A percentile compares a stretch with the other conserved stretches of the same genome.
These are phyloP conservation scores for Tetracladium marchalianum DNA, from an alignment of 495 filamentous ascomycete species.

Conservation along the genomic window DNA sequence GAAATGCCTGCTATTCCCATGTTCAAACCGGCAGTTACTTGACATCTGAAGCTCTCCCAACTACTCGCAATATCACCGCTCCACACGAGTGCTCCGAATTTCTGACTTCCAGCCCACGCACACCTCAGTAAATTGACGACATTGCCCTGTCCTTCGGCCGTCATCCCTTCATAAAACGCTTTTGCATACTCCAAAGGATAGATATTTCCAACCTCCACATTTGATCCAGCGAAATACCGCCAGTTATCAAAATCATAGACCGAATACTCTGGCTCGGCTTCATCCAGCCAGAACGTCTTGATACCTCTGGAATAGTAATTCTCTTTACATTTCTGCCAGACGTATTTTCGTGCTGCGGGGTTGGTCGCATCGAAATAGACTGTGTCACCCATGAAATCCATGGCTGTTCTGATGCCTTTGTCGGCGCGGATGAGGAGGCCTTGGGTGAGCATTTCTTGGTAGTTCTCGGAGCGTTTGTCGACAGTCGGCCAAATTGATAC, in stretches of 20 bases:
- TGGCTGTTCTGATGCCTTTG: constrained; percentile 38
- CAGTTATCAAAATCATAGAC: constrained; percentile 52
- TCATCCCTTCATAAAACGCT: constrained; percentile 47
- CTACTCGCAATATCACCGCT: constrained; percentile 48
- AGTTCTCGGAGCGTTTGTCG: constrained; percentile 41
- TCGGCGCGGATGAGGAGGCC: constrained; percentile 44
- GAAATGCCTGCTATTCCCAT: constrained; percentile 48
- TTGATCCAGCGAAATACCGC: constrained; percentile 43
- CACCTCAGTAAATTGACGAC: constrained; percentile 49
- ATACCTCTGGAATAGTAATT: constrained; percentile 51
- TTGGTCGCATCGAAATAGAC: constrained; percentile 49
- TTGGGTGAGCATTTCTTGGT: constrained; percentile 41
- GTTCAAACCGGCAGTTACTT: constrained; percentile 46
- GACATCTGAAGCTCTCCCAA: constrained; percentile 42
- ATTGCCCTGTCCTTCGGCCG: constrained; percentile 32
- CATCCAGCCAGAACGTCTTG: constrained; percentile 50
- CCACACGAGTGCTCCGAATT: constrained; percentile 51
- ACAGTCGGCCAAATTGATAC: constrained; percentile 53
- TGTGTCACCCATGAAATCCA: constrained; percentile 43
- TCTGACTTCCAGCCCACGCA: constrained; percentile 50
- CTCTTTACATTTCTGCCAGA: constrained; percentile 43
- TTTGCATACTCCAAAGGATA: constrained; percentile 44
- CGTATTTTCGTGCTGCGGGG: constrained; percentile 34
- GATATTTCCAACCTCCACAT: constrained; percentile 43
- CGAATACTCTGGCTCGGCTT: constrained; percentile 49